phyloP scores from a whole-genome alignment of 257 asterid species.

The Salvia hispanica region DNA sequence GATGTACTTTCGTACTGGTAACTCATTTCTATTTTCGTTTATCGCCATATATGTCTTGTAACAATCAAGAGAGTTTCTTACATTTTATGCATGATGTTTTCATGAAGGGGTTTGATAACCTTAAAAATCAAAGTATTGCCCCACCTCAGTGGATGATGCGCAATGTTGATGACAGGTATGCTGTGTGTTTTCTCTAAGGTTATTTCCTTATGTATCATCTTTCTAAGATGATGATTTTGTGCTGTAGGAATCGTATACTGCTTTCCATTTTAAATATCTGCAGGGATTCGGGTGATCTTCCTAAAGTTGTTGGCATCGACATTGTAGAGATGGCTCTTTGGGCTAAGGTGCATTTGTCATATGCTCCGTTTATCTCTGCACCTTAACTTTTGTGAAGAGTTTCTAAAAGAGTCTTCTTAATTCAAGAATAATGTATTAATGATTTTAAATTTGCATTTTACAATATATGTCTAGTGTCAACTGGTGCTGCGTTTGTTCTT shows the following conservation, averaged over 20 bases:
- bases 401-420: not conserved
- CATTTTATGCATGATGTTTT: constrained; percentile 29
- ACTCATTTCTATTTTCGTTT: constrained; percentile 2
- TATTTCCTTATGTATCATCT: not conserved
- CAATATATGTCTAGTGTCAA: not conserved
- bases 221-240: constrained; percentile 17
- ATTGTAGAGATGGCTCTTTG: constrained; percentile 99
- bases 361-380: constrained; percentile 7
- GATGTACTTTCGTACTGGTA: constrained; percentile 96
- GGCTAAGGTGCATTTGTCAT: constrained; percentile 77
- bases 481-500: constrained; percentile 22
- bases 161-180: constrained; percentile 89
- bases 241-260: constrained; percentile 34
- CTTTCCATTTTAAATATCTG: constrained; percentile 72
- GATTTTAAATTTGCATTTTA: constrained; percentile 20
- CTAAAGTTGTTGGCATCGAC: constrained; percentile 96
- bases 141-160: constrained; percentile 99
- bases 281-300: constrained; percentile 81
- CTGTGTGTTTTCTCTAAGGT: constrained; percentile 3
- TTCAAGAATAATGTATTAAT: not conserved
- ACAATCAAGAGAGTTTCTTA: constrained; percentile 1
- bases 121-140: constrained; percentile 88
- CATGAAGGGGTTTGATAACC: constrained; percentile 91
- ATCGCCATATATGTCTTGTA: constrained; percentile 12
- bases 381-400: constrained; percentile 3